Evolutionary conservation across 805 yeast species (phyloP).

Genomic region (Candida piceae): DNA sequence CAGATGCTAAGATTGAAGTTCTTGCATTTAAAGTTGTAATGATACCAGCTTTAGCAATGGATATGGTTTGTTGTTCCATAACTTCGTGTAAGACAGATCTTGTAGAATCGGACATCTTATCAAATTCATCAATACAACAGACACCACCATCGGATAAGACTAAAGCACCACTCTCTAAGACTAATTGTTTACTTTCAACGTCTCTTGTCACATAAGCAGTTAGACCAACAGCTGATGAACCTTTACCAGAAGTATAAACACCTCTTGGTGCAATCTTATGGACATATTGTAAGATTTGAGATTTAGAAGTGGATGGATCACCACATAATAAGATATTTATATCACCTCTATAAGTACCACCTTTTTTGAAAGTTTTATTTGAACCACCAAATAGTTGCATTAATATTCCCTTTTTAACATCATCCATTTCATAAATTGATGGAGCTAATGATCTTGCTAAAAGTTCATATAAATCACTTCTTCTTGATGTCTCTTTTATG

Average conservation of each 20-base stretch:
- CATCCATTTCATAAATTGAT: slow-evolving; percentile 93
- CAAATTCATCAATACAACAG: slow-evolving; percentile 98
- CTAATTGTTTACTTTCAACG: slow-evolving; percentile 87
- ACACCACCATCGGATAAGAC: slow-evolving; percentile 97
- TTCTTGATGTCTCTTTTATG: slow-evolving; percentile 54
- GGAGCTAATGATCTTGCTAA: slow-evolving; percentile 92
- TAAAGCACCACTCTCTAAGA: slow-evolving; percentile 92
- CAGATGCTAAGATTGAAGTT: slow-evolving; percentile 92
- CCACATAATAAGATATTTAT: slow-evolving; percentile 90
- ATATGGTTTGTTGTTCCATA: slow-evolving; percentile 98
- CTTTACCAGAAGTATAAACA: slow-evolving; percentile 96
- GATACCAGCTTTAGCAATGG: slow-evolving; percentile 97
- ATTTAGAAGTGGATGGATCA: slow-evolving; percentile 96
- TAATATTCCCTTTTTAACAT: slow-evolving; percentile 91
- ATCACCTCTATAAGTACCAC: slow-evolving; percentile 96
- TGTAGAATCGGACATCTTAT: slow-evolving; percentile 93
- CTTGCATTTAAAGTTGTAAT: slow-evolving; percentile 95
- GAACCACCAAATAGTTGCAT: slow-evolving; percentile 95
- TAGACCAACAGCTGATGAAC: slow-evolving; percentile 97
- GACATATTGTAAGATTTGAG: slow-evolving; percentile 90
- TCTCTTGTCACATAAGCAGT: slow-evolving; percentile 97
- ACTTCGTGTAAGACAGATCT: slow-evolving; percentile 96
- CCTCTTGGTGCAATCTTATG: slow-evolving; percentile 98
- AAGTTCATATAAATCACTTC: slow-evolving; percentile 80
- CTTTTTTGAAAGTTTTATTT: slow-evolving; percentile 79